These are phyloP conservation scores for Penicillium longicatenatum DNA, from an alignment of 495 filamentous ascomycete genomes.

Conservation along the genomic window DNA sequence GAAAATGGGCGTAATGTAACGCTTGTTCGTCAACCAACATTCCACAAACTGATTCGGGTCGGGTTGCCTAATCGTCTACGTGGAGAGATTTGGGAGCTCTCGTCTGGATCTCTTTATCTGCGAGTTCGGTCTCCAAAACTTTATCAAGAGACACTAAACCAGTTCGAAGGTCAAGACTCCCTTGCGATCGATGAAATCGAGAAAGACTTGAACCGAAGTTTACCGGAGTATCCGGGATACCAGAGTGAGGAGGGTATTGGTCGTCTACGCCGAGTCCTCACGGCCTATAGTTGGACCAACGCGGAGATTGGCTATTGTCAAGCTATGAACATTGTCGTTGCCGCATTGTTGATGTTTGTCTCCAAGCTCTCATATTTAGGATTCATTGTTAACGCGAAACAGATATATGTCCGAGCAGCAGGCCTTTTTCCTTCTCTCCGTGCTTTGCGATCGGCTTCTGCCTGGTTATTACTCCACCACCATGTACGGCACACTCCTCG, in stretches of 20 bases:
- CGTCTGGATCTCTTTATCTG: constrained; percentile 85
- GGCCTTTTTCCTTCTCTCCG: constrained; percentile 91
- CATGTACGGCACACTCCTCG: constrained; percentile 97
- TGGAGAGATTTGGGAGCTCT: constrained; percentile 95
- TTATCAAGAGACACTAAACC: constrained; percentile 79
- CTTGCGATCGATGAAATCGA: constrained; percentile 98
- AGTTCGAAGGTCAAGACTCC: constrained; percentile 80
- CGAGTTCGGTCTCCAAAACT: constrained; percentile 82
- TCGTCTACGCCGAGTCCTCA: constrained; percentile 83
- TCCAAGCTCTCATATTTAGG: background rate
- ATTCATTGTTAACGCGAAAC: constrained; percentile 20
- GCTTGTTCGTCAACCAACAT: constrained; percentile 90
- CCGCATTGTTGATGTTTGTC: constrained; percentile 83
- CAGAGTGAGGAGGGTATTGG: constrained; percentile 96
- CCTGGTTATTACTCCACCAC: constrained; percentile 97
- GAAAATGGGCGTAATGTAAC: constrained; percentile 95
- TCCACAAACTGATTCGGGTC: constrained; percentile 95
- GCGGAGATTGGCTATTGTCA: constrained; percentile 96
- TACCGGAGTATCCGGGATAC: constrained; percentile 96
- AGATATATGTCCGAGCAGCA: constrained; percentile 96
- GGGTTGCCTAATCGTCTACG: constrained; percentile 90
- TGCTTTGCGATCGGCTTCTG: constrained; percentile 88
- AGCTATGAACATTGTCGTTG: constrained; percentile 99
- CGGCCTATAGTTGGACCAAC: constrained; percentile 96
- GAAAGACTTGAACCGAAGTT: constrained; percentile 92